phyloP scores from a whole-genome alignment of 805 yeast genomes.

The Scheffersomyces spartinae region DNA sequence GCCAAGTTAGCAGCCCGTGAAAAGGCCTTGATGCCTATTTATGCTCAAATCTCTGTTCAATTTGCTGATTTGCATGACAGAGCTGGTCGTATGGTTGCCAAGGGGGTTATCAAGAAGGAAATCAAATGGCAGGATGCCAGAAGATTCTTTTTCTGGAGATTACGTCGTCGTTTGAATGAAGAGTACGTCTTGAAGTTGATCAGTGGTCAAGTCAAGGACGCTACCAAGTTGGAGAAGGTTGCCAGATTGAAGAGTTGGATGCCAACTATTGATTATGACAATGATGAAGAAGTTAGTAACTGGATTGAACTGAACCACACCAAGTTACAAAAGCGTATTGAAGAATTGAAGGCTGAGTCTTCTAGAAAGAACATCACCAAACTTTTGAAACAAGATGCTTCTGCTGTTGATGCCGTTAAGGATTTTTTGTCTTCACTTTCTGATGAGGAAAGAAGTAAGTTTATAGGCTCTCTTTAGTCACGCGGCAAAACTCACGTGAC shows the following conservation, averaged over 20 bases:
- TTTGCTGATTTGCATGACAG: slow-evolving; percentile 98
- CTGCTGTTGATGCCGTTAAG: slow-evolving; percentile 21
- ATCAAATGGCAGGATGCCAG: slow-evolving; percentile 81
- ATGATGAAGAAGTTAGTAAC: slow-evolving; percentile 68
- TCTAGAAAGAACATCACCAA: slow-evolving; percentile 55
- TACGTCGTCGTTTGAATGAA: slow-evolving; percentile 90
- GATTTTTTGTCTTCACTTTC: slow-evolving; percentile 23
- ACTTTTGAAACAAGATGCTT: slow-evolving; percentile 26
- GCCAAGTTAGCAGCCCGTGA: slow-evolving; percentile 71
- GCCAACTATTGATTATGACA: slow-evolving; percentile 57
- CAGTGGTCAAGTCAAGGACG: slow-evolving; percentile 42
- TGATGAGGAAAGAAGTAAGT: slow-evolving; percentile 21
- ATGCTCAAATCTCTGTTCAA: slow-evolving; percentile 86
- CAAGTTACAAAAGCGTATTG: slow-evolving; percentile 47
- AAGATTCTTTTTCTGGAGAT: slow-evolving; percentile 98
- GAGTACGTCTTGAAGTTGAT: slow-evolving; percentile 74
- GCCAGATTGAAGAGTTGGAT: slow-evolving; percentile 85
- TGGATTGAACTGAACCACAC: slow-evolving; percentile 79
- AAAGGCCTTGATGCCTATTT: slow-evolving; percentile 68
- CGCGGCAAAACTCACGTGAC: too few relatives aligned
- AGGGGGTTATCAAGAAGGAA: slow-evolving; percentile 80
- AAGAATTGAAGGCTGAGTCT: slow-evolving; percentile 53
- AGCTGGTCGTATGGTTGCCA: slow-evolving; percentile 94
- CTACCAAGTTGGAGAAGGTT: slow-evolving; percentile 67
- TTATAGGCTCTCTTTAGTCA: slow-evolving; percentile 14